These are phyloP conservation scores for Cutaneotrichosporon sp. DNA, from an alignment of 1,284 basidiomycete species.

Conservation along the genomic window DNA sequence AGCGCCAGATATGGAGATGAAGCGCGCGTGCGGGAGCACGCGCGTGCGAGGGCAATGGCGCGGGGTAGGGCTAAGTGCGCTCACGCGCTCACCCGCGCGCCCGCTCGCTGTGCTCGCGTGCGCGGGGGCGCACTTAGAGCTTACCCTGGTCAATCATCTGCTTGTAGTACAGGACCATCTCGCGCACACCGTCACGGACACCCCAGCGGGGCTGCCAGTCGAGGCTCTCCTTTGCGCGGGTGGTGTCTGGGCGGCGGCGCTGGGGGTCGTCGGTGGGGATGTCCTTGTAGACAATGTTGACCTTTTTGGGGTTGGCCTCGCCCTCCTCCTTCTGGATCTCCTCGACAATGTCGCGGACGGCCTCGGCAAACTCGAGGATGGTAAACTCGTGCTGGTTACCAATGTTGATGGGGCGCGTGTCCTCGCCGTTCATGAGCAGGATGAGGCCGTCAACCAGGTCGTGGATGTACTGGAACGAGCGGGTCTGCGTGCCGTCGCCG, in stretches of 20 bases:
- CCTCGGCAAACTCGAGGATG: constrained; percentile 79
- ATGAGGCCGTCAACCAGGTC: constrained; percentile 62
- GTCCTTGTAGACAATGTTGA: constrained; percentile 73
- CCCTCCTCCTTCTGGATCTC: constrained; percentile 82
- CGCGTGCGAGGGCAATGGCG: no score
- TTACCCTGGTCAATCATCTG: constrained; percentile 15
- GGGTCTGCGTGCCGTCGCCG: constrained; percentile 90
- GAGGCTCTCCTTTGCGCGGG: constrained; percentile 76
- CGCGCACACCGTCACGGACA: constrained; percentile 42
- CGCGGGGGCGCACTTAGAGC: no score
- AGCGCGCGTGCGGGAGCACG: no score
- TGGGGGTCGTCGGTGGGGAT: constrained; percentile 93
- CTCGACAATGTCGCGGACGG: constrained; percentile 80
- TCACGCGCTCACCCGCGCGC: no score
- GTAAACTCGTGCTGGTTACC: constrained; percentile 92
- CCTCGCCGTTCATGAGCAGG: constrained; percentile 84
- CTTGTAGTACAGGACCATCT: constrained; percentile 24
- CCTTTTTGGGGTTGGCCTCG: constrained; percentile 53
- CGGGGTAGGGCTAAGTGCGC: no score
- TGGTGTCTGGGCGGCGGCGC: constrained; percentile 85
- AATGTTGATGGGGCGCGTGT: constrained; percentile 89
- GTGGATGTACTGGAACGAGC: constrained; percentile 84
- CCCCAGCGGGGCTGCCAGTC: constrained; percentile 84
- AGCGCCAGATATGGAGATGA: no score
- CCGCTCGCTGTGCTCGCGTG: no score